These are phyloP conservation scores for Solanum appendiculatum DNA, from an alignment of 257 asterid species.

Conservation along the genomic window DNA sequence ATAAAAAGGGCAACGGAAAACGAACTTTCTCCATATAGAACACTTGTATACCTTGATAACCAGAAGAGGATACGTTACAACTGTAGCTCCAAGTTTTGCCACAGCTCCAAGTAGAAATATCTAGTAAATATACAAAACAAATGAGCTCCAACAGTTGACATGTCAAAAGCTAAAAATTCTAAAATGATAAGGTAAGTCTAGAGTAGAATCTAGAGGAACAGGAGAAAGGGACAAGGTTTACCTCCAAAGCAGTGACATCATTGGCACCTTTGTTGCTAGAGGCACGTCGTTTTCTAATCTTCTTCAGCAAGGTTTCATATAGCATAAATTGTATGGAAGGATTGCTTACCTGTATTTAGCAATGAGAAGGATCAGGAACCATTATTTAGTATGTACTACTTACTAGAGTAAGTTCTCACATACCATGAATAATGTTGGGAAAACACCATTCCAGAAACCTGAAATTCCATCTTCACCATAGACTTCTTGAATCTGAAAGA, in stretches of 20 bases:
- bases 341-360: constrained; percentile 73
- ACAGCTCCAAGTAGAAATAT: constrained; percentile 92
- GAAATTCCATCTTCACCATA: constrained; percentile 74
- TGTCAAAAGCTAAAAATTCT: not conserved
- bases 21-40: not conserved
- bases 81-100: constrained; percentile 99
- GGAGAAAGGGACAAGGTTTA: constrained; percentile 12
- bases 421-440: constrained; percentile 95
- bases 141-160: not conserved
- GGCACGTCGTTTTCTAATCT: constrained; percentile 52
- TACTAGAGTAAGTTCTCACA: constrained; percentile 17
- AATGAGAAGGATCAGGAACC: constrained; percentile 21
- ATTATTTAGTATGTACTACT: constrained; percentile 8
- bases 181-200: not conserved
- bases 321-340: constrained; percentile 96
- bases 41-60: constrained; percentile 68
- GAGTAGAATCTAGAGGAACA: not conserved
- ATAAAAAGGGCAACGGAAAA: not conserved
- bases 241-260: constrained; percentile 82
- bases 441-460: constrained; percentile 97
- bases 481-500: constrained; percentile 76
- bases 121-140: constrained; percentile 19
- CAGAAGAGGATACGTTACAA: constrained; percentile 83
- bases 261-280: constrained; percentile 30
- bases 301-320: constrained; percentile 87